phyloP scores from a whole-genome alignment of 2,329 filamentous ascomycete species.

The Calonectria hongkongensis region DNA sequence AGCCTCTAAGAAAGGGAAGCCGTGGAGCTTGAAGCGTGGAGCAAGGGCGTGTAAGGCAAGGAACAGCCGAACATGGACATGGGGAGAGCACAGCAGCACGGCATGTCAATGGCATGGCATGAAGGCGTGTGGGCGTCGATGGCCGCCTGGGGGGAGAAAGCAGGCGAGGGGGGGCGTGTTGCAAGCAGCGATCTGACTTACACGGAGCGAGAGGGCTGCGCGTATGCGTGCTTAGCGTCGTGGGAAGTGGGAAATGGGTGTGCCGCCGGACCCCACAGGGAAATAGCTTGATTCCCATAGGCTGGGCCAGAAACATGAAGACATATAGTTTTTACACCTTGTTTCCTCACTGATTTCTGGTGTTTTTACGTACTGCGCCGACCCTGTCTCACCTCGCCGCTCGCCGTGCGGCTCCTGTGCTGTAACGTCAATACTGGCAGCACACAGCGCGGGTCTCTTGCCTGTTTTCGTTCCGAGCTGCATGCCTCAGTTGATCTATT shows the following conservation, averaged over 20 bases:
- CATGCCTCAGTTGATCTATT: neutral
- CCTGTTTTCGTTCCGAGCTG: constrained; percentile 4
- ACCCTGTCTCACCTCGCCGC: constrained; percentile 7
- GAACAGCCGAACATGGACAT: neutral
- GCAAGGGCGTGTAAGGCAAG: constrained; percentile 27
- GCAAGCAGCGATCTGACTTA: constrained; percentile 37
- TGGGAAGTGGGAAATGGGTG: constrained; percentile 23
- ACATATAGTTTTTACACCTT: constrained; percentile 54
- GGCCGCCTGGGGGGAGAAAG: neutral
- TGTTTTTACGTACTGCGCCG: constrained; percentile 1
- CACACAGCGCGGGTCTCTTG: neutral
- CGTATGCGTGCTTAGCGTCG: constrained; percentile 19
- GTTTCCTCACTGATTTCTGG: constrained; percentile 31
- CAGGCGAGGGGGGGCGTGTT: constrained; percentile 19
- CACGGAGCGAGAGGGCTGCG: constrained; percentile 30
- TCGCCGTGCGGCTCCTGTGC: constrained; percentile 21
- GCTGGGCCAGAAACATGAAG: constrained; percentile 38
- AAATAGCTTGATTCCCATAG: constrained; percentile 42
- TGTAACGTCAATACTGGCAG: constrained; percentile 13
- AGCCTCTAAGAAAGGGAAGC: constrained; percentile 24
- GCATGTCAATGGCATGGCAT: constrained; percentile 23
- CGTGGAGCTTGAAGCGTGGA: constrained; percentile 30
- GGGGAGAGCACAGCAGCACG: neutral
- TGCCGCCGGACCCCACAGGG: constrained; percentile 21
- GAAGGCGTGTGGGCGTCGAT: constrained; percentile 2